A percentile compares a stretch with the other conserved stretches of the same genome.
Evolutionary conservation across 139 green algal genomes (phyloP).

Genomic region (Coelastrella sp.): DNA sequence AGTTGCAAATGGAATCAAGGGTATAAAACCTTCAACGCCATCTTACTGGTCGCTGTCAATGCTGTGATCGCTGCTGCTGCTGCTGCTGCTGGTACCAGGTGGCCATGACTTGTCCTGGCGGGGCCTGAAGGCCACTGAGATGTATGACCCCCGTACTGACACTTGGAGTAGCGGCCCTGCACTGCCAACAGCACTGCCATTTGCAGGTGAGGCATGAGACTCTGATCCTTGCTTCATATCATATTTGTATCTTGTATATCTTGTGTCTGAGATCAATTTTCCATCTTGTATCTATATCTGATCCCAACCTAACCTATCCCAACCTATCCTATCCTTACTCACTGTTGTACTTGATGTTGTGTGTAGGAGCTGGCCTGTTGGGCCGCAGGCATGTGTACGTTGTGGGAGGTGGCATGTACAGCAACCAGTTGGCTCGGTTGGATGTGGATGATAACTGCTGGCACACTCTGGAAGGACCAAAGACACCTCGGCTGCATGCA

Average conservation of each 20-base stretch:
- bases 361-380: constrained; percentile 23
- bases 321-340: too few species aligned
- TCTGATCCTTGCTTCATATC: too few species aligned
- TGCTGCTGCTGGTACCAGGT: constrained; percentile 13
- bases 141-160: constrained; percentile 63
- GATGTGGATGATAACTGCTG: constrained; percentile 28
- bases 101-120: constrained; percentile 54
- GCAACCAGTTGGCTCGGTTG: constrained; percentile 36
- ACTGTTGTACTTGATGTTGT: not conserved
- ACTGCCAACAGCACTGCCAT: constrained; percentile 57
- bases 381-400: constrained; percentile 34
- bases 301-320: too few species aligned
- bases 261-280: too few species aligned
- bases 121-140: constrained; percentile 58
- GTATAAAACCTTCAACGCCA: not conserved
- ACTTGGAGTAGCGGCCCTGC: constrained; percentile 55
- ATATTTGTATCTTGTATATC: too few species aligned
- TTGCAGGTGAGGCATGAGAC: constrained; percentile 36
- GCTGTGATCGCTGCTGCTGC: not conserved
- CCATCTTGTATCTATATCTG: too few species aligned
- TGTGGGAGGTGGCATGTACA: constrained; percentile 53
- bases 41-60: not conserved
- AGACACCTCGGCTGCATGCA: constrained; percentile 54
- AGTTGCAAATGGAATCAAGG: not conserved
- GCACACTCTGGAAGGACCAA: constrained; percentile 29